Evolutionary conservation across 371 early-diverging fungal species (phyloP).

Genomic region (Mucor lusitanicus): DNA sequence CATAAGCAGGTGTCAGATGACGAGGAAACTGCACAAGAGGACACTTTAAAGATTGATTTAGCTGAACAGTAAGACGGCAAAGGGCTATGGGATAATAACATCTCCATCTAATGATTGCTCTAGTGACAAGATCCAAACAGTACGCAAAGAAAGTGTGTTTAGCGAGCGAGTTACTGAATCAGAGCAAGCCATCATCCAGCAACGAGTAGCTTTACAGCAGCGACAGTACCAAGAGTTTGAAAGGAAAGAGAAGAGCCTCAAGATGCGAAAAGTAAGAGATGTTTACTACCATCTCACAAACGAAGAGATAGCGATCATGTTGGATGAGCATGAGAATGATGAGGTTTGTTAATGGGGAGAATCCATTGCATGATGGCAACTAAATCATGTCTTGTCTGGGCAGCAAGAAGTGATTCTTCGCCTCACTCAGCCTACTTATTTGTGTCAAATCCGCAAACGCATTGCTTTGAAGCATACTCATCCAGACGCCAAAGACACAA

Average conservation of each 20-base stretch:
- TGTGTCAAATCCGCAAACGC: conserved; percentile 66
- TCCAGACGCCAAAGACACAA: conserved; percentile 38
- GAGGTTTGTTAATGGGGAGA: conserved; percentile 52
- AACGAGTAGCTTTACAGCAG: conserved; percentile 87
- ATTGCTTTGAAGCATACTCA: conserved; percentile 64
- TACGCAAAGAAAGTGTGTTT: conserved; percentile 85
- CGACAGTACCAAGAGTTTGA: conserved; percentile 81
- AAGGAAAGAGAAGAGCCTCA: conserved; percentile 69
- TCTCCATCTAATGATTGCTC: background rate
- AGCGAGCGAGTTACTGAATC: conserved; percentile 83
- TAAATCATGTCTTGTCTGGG: background rate
- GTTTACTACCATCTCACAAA: conserved; percentile 75
- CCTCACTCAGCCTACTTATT: conserved; percentile 71
- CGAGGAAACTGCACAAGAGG: conserved; percentile 12
- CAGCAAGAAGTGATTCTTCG: conserved; percentile 75
- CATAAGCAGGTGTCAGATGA: conserved; percentile 12
- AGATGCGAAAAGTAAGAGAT: conserved; percentile 68
- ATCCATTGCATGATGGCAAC: background rate
- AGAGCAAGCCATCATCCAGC: conserved; percentile 83
- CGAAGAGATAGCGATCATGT: conserved; percentile 81
- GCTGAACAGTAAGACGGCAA: conserved; percentile 24
- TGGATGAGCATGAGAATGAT: conserved; percentile 76
- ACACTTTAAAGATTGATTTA: conserved; percentile 20
- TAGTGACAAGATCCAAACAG: conserved; percentile 78
- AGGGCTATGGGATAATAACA: background rate